Evolutionary conservation across 1,284 basidiomycete species (phyloP).

Genomic region (Irpex rosettiformis): DNA sequence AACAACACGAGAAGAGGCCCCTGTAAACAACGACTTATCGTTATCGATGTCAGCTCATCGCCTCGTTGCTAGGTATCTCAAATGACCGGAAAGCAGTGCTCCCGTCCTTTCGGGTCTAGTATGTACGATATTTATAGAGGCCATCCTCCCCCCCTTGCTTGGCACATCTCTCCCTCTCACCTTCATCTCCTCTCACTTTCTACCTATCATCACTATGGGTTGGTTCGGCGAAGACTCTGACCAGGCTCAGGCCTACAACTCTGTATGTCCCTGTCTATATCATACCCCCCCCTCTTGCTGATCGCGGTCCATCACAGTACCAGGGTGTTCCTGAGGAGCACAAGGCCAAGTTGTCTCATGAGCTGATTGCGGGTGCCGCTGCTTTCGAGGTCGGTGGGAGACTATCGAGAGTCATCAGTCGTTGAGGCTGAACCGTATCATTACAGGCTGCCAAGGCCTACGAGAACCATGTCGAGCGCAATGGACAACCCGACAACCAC

Average conservation of each 20-base stretch:
- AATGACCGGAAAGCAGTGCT: constrained; percentile 1
- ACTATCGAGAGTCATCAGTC: not conserved
- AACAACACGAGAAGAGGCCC: not conserved
- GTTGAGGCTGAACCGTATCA: not conserved
- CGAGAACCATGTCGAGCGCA: constrained; percentile 36
- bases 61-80: not conserved
- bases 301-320: constrained; percentile 10
- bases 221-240: constrained; percentile 50
- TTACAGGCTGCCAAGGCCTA: constrained; percentile 38
- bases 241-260: constrained; percentile 42
- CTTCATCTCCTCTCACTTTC: not conserved
- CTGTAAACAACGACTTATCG: not conserved
- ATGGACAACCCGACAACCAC: constrained; percentile 36
- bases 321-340: constrained; percentile 47
- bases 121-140: not conserved
- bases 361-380: constrained; percentile 61
- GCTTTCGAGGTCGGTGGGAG: constrained; percentile 33
- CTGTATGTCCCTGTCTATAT: constrained; percentile 29
- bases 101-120: not conserved
- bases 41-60: not conserved
- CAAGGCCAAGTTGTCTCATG: constrained; percentile 57
- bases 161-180: not conserved
- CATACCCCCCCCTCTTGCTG: constrained; percentile 9
- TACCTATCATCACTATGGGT: constrained; percentile 37
- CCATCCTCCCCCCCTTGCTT: not conserved